Conservation (phyloP, 176 grass and related monocot species). For the Oryza punctata region DNA sequence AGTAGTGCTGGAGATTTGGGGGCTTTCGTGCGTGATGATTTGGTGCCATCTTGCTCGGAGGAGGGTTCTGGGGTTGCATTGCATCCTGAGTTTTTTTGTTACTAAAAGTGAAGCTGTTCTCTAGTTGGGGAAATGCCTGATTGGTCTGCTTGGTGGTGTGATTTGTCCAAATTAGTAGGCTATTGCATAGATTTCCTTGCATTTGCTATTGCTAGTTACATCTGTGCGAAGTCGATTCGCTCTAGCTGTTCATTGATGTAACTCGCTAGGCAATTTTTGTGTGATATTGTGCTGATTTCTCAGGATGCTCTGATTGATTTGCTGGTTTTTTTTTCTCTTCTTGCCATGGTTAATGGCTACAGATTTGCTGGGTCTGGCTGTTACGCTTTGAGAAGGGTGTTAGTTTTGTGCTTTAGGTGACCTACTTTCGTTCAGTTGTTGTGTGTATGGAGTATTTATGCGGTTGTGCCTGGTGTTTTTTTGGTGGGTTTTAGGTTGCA, state of each 20-base stretch:
- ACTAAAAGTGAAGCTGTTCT: neutral
- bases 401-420: neutral
- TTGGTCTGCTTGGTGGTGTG: conserved; percentile 1
- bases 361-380: neutral
- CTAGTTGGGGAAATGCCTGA: neutral
- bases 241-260: neutral
- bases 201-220: conserved; percentile 21
- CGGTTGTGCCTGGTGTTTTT: neutral
- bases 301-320: neutral
- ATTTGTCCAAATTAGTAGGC: neutral
- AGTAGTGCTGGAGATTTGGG: conserved; percentile 24
- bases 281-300: neutral
- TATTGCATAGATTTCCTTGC: conserved; percentile 10
- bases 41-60: neutral
- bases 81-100: neutral
- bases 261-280: conserved; percentile 8
- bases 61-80: conserved; percentile 13
- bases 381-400: neutral
- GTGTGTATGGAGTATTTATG: neutral
- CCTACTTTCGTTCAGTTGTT: neutral
- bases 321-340: neutral
- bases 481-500: neutral
- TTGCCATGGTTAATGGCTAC: neutral
- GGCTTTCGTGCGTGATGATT: neutral
- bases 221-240: neutral